Evolutionary conservation across 1,284 basidiomycete genomes (phyloP).

Genomic region (Trichosporon coremiiforme): DNA sequence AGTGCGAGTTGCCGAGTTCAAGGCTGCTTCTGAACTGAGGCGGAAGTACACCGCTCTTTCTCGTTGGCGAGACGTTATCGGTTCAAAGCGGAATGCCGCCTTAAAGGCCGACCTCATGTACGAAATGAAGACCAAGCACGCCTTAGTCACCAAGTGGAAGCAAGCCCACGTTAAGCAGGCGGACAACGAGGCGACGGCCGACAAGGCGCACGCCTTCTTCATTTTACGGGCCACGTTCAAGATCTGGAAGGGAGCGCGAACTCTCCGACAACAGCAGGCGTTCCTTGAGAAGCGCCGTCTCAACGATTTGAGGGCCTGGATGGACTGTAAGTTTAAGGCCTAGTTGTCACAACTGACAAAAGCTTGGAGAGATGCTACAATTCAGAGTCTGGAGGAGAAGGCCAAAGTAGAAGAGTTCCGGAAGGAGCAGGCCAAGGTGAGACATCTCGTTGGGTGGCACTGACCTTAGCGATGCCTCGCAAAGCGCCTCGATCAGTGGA

Average conservation of each 20-base stretch:
- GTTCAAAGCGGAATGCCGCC: constrained; percentile 30
- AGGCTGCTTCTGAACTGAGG: not conserved
- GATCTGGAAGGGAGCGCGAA: constrained; percentile 37
- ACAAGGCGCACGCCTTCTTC: constrained; percentile 50
- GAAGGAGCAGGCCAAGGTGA: constrained; percentile 31
- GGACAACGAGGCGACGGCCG: constrained; percentile 36
- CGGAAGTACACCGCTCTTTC: constrained; percentile 30
- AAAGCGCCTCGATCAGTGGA: constrained; percentile 38
- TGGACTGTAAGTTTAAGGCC: not conserved
- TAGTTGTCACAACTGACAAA: not conserved
- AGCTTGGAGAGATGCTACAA: constrained; percentile 29
- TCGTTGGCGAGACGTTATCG: constrained; percentile 40
- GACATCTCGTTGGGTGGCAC: not conserved
- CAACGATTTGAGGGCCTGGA: not conserved
- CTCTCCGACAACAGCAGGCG: constrained; percentile 28
- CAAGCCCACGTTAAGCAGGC: constrained; percentile 28
- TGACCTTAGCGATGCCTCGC: constrained; percentile 29
- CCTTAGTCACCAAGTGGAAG: constrained; percentile 36
- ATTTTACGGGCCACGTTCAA: constrained; percentile 36
- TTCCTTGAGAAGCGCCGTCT: constrained; percentile 30
- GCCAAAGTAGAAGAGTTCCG: constrained; percentile 29
- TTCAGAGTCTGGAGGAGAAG: constrained; percentile 27
- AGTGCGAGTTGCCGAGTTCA: constrained; percentile 24
- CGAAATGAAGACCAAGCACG: constrained; percentile 28
- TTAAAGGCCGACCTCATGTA: constrained; percentile 40